Evolutionary conservation across 768 basidiomycete genomes (phyloP), one percentile per base, ranked within the genome.

Genomic region (Mrakia gelida): DNA sequence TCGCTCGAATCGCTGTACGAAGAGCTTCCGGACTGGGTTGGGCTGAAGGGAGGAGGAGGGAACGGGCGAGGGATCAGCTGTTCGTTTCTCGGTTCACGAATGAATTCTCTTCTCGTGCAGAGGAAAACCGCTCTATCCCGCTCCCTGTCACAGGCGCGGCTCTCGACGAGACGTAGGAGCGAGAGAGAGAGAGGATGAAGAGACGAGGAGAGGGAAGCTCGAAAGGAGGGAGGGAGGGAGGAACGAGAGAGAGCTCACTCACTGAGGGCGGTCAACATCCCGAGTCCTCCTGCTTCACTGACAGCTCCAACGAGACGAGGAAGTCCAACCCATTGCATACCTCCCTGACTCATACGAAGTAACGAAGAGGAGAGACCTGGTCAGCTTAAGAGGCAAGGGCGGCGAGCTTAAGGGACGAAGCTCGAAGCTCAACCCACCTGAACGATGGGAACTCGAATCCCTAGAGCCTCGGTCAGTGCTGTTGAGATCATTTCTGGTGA

Each of bases 21-120:
- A 96, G 88, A 3, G 92, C 92, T 0, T 91, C 92, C 0, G 95
- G 94, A 43, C 85, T 89, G 1, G 94, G 93, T 82, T 96, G 93
- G 8, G 94, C 76, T 77, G 71, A 38, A 13, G 56, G 38, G 26
- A 30, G 28, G 15, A 49, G 43, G 6, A 9, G 23, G 65, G 65
- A 8, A 38, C 9, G 65, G n/a, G 59, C 21, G 28, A 28, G 28
- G 10, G 26, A 28, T 59, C 26, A 59, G 54, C 54, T 56, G 54
- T 38, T 38, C 38, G 38, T 38, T 38, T 38, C 38, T 32, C 26
- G 63, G 3, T 61, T 30, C 59, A 28, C 11, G 28, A 6, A 26
- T 5, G 63, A 67, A 34, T 9, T 67, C 28, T 3, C 11, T 16
- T 28, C 34, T 28, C 30, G 21, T 8, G 63, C 30, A 32, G 5